Evolutionary conservation across 140 eudicot genomes (phyloP), one percentile per base, ranked within the genome.

Genomic region (Flaveria floridana): DNA sequence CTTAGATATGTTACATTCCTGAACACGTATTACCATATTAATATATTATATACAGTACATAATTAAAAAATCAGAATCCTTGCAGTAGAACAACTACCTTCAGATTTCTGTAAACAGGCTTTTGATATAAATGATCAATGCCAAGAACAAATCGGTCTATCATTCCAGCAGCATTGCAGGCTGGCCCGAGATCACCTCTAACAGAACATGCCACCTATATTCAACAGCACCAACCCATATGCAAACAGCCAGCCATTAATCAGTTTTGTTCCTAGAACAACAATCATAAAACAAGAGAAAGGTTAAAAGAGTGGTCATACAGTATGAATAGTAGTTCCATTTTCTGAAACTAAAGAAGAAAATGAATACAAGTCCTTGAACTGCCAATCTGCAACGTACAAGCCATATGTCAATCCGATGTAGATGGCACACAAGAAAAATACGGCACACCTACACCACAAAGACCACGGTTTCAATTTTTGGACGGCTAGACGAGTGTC

Each of bases 171-270:
- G 92, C 76, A 68, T 88, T 91, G 75, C 97, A 91, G 46, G 87
- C 95, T 63, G 97, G 97, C 56, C 92, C 87, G 41, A 88, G 82
- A 76, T 91, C 88, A 77, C 97, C 95, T 83, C 95, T 86, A 37
- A 81, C 80, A 11, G 86, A 84, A 83, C 97, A 91, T 68, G 63
- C 79, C 61, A 88, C 97, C 97, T 91, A 74, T 58, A 80, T 57
- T 26, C 76, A 68, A 80, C 15, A 78, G 37, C 71, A 65, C 23
- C 41, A 34, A 34, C 41, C 41, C 66, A 71, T 37, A 28, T 26
- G 47, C 67, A 66, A 39, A 66, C 2, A 14, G 50, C 13, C 12
- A 44, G 13, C 23, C 37, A 20, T 19, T 25, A 28, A 16, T 23
- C 11, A 64, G 1, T 41, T 72, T 62, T 19, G 23, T 26, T 41